These are phyloP conservation scores for Hansfordia pulvinata DNA, from an alignment of 2,329 filamentous ascomycete species.

Conservation along the genomic window DNA sequence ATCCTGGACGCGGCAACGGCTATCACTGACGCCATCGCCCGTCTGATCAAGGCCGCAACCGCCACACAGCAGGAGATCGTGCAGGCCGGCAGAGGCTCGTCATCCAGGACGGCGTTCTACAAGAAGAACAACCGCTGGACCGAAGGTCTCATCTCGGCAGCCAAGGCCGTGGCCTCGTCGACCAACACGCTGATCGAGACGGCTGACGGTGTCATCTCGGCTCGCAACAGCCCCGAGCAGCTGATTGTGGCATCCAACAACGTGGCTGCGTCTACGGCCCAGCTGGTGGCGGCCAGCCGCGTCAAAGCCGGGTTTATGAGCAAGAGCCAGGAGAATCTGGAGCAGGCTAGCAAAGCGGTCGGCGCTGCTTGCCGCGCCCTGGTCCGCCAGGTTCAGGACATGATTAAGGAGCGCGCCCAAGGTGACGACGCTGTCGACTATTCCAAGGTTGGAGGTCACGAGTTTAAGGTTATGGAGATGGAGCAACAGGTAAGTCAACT, in stretches of 20 bases:
- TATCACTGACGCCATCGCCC: slow-evolving; percentile 85
- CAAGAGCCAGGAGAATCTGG: slow-evolving; percentile 85
- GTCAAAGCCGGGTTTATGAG: slow-evolving; percentile 98
- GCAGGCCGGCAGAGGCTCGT: slow-evolving; percentile 75
- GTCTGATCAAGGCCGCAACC: slow-evolving; percentile 89
- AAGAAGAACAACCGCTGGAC: slow-evolving; percentile 99
- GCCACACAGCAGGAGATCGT: slow-evolving; percentile 94
- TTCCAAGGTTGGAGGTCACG: slow-evolving; percentile 72
- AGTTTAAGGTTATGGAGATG: slow-evolving; percentile 99
- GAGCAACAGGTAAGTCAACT: slow-evolving; percentile 76
- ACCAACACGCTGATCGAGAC: slow-evolving; percentile 98
- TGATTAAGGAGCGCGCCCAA: slow-evolving; percentile 76
- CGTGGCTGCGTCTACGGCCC: slow-evolving; percentile 88
- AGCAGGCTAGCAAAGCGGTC: slow-evolving; percentile 85
- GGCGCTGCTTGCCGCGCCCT: slow-evolving; percentile 76
- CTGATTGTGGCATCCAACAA: slow-evolving; percentile 97
- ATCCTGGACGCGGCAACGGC: slow-evolving; percentile 88
- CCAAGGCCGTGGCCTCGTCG: slow-evolving; percentile 85
- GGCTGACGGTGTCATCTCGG: slow-evolving; percentile 85
- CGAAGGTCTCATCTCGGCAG: slow-evolving; percentile 89
- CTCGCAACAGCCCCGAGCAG: slow-evolving; percentile 88
- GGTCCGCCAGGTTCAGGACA: slow-evolving; percentile 84
- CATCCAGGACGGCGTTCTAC: slow-evolving; percentile 88
- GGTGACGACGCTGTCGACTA: slow-evolving; percentile 84
- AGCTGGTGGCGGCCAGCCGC: slow-evolving; percentile 86